A percentile compares a stretch with the other conserved stretches of the same genome.
These are phyloP conservation scores for Fusarium sp. DNA, from an alignment of 2,329 filamentous ascomycete genomes.

Conservation along the genomic window DNA sequence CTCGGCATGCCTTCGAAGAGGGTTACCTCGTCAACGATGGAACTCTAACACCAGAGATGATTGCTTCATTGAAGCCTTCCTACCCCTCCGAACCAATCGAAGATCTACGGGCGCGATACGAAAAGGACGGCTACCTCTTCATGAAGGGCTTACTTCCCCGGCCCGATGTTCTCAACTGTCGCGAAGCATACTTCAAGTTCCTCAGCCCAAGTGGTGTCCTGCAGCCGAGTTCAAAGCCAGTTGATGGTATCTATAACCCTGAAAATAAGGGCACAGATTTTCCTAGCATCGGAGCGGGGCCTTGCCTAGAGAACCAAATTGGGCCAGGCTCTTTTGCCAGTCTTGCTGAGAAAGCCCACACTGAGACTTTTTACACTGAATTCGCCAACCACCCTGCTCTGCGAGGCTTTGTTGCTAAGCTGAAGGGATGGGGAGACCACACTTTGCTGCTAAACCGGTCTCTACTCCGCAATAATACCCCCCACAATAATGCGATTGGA, in stretches of 20 bases:
- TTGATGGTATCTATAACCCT: slow-evolving; percentile 26
- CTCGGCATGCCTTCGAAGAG: background rate
- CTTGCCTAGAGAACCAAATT: background rate
- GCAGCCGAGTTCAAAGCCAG: slow-evolving; percentile 2
- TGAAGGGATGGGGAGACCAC: slow-evolving; percentile 25
- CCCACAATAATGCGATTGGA: slow-evolving; percentile 70
- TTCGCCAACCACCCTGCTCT: slow-evolving; percentile 20
- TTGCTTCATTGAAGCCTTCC: slow-evolving; percentile 5
- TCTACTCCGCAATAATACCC: slow-evolving; percentile 70
- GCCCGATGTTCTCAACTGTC: slow-evolving; percentile 18
- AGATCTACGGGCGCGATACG: slow-evolving; percentile 9
- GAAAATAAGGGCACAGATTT: slow-evolving; percentile 18
- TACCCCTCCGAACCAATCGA: slow-evolving; percentile 8
- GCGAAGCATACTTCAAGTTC: slow-evolving; percentile 28
- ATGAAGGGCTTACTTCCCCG: slow-evolving; percentile 26
- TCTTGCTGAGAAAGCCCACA: slow-evolving; percentile 31
- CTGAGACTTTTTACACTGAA: slow-evolving; percentile 24
- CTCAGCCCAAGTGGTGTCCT: slow-evolving; percentile 19
- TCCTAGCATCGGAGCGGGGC: slow-evolving; percentile 26
- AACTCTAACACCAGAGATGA: slow-evolving; percentile 10
- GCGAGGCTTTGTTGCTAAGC: slow-evolving; percentile 11
- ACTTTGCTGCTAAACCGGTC: slow-evolving; percentile 23
- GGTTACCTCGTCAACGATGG: slow-evolving; percentile 18
- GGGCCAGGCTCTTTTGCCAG: slow-evolving; percentile 23
- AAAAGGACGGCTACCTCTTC: slow-evolving; percentile 20